These are phyloP conservation scores for Typha latifolia DNA, from an alignment of 176 grass and related monocot genomes.

Conservation along the genomic window DNA sequence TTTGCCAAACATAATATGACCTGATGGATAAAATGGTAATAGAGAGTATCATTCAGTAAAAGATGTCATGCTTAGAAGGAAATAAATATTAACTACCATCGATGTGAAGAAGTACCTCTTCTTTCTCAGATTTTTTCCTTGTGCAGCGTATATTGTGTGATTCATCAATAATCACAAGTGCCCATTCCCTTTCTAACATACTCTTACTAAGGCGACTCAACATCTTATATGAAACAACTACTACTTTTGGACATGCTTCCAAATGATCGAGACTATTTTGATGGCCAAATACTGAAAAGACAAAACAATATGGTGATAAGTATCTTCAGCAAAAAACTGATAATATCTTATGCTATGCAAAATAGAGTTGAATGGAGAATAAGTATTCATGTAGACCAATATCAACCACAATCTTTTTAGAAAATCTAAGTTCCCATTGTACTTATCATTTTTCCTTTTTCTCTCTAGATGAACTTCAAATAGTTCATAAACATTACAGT, in stretches of 20 bases:
- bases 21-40: no score
- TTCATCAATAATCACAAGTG: constrained; percentile 91
- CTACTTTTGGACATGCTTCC: constrained; percentile 53
- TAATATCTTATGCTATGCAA: no score
- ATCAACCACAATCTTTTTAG: no score
- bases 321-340: constrained; percentile 15
- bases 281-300: constrained; percentile 73
- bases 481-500: no score
- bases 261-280: constrained; percentile 77
- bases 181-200: constrained; percentile 63
- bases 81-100: neutral
- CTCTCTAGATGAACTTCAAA: no score
- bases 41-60: neutral
- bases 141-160: constrained; percentile 96
- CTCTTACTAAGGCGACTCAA: constrained; percentile 58
- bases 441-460: no score
- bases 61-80: neutral
- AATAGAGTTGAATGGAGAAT: no score
- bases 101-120: constrained; percentile 41
- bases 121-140: constrained; percentile 45
- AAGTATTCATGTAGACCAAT: no score
- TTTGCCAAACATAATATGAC: no score
- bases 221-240: constrained; percentile 90
- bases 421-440: no score
- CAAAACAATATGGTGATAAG: constrained; percentile 18